Conservation (phyloP, 305 asterid genomes). For the Fraxinus nigra region DNA sequence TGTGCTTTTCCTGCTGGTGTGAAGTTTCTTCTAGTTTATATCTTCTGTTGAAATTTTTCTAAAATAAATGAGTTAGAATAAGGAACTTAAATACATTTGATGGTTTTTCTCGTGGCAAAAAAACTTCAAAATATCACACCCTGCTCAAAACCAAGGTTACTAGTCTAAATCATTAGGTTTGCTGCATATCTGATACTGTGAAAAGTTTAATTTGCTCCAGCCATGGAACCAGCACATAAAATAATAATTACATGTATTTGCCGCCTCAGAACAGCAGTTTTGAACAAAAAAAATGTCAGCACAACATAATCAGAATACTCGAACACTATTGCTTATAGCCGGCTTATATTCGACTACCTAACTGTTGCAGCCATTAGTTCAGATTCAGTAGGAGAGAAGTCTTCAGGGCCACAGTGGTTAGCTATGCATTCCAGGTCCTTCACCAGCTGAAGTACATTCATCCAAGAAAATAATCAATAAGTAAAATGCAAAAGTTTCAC, state of each 20-base stretch:
- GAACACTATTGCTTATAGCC: background rate
- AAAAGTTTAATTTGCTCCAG: background rate
- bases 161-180: background rate
- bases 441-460: constrained; percentile 32
- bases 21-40: background rate
- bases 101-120: background rate
- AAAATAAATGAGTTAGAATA: background rate
- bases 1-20: background rate
- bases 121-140: background rate
- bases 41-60: background rate
- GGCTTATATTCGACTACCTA: background rate
- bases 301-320: background rate
- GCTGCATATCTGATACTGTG: background rate
- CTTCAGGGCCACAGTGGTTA: constrained; percentile 32
- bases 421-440: constrained; percentile 24
- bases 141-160: background rate
- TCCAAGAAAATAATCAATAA: background rate
- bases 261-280: background rate
- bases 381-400: constrained; percentile 47
- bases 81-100: background rate
- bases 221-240: background rate
- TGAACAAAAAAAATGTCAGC: background rate
- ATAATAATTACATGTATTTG: background rate
- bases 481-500: background rate
- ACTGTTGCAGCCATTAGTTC: constrained; percentile 22